Evolutionary conservation across 345 rosid genomes (phyloP).

Genomic region (Eucalyptus rudis): DNA sequence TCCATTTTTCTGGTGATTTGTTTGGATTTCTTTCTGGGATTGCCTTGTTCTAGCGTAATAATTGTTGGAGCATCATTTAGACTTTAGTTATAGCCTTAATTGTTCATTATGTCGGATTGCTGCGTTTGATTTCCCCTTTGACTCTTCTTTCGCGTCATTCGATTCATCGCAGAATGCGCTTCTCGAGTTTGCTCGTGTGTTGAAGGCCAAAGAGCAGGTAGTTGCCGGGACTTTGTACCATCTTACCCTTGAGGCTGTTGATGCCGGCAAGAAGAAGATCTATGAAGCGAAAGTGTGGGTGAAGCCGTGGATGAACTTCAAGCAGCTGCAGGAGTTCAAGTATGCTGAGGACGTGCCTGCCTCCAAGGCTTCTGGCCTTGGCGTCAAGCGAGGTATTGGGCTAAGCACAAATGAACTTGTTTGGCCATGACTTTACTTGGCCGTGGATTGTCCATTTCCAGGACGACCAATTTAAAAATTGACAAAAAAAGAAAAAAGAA

Average conservation of each 20-base stretch:
- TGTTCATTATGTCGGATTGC: not conserved
- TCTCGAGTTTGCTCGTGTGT: slow-evolving; percentile 51
- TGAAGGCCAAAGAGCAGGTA: slow-evolving; percentile 70
- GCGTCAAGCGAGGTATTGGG: slow-evolving; percentile 16
- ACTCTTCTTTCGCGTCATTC: not conserved
- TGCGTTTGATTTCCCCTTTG: not conserved
- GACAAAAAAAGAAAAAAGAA: too few species aligned
- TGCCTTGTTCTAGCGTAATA: not conserved
- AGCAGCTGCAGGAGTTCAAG: slow-evolving; percentile 69
- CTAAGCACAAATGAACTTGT: not conserved
- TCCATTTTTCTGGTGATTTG: not conserved
- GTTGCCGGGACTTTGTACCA: slow-evolving; percentile 66
- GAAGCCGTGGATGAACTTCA: slow-evolving; percentile 82
- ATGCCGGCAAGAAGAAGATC: slow-evolving; percentile 60
- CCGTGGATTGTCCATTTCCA: not conserved
- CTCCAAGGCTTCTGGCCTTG: slow-evolving; percentile 17
- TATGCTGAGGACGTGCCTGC: slow-evolving; percentile 12
- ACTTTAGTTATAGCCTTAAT: not conserved
- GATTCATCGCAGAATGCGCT: slow-evolving; percentile 31
- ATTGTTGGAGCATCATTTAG: not conserved
- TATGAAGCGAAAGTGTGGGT: slow-evolving; percentile 83
- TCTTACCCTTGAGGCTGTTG: slow-evolving; percentile 53
- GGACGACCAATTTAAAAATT: not conserved
- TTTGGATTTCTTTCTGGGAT: not conserved
- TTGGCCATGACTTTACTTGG: not conserved